Conservation (phyloP, 345 rosid species). For the Murraya paniculata region DNA sequence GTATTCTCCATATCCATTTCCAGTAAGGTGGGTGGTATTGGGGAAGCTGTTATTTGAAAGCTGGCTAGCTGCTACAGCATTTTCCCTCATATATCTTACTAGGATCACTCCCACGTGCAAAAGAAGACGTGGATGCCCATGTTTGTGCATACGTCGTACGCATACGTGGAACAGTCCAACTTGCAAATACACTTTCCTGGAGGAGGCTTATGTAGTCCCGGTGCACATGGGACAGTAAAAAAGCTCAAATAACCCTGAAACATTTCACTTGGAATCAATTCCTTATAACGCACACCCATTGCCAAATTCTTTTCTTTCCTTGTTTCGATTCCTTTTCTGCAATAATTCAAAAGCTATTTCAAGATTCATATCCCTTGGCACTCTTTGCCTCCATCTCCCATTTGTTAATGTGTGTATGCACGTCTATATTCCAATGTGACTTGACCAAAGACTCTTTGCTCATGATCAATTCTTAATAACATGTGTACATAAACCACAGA, state of each 20-base stretch:
- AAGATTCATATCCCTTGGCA: slow-evolving; percentile 49
- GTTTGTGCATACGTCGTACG: neutral
- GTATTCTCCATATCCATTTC: slow-evolving; percentile 36
- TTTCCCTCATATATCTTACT: slow-evolving; percentile 24
- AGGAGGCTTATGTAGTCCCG: slow-evolving; percentile 39
- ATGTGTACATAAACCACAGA: slow-evolving; percentile 12
- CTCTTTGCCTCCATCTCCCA: slow-evolving; percentile 9
- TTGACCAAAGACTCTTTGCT: slow-evolving; percentile 4
- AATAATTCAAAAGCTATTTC: slow-evolving; percentile 65
- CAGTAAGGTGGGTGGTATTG: slow-evolving; percentile 23
- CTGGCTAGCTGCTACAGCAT: slow-evolving; percentile 19
- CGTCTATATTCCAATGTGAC: slow-evolving; percentile 24
- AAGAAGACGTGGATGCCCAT: slow-evolving; percentile 4
- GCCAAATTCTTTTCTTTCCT: slow-evolving; percentile 42
- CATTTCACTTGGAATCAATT: slow-evolving; percentile 50
- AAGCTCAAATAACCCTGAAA: slow-evolving; percentile 19
- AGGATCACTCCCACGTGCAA: slow-evolving; percentile 14
- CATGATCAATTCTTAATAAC: neutral
- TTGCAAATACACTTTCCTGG: slow-evolving; percentile 44
- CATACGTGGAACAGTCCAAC: slow-evolving; percentile 10
- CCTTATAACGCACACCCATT: slow-evolving; percentile 52
- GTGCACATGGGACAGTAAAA: slow-evolving; percentile 38
- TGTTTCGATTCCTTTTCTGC: slow-evolving; percentile 45
- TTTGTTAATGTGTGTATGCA: slow-evolving; percentile 21
- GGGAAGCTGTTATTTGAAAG: slow-evolving; percentile 38